phyloP scores from a whole-genome alignment of 768 basidiomycete genomes.

The Suillus brevipes region DNA sequence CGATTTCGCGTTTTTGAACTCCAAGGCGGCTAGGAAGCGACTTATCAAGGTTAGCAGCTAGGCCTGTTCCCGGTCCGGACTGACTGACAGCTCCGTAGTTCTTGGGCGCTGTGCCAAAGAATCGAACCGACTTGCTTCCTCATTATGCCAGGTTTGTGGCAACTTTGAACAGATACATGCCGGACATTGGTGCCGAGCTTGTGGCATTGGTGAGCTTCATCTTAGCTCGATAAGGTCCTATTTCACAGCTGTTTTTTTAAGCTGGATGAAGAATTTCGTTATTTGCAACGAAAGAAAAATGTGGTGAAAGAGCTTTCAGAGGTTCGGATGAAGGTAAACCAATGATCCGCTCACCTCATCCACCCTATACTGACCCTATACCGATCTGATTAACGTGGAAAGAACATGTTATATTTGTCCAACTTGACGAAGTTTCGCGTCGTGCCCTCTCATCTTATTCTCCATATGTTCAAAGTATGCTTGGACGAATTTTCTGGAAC shows the following conservation, averaged over 20 bases:
- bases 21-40: conserved; percentile 92
- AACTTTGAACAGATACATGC: conserved; percentile 89
- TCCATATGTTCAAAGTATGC: conserved; percentile 97
- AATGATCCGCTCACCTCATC: conserved; percentile 13
- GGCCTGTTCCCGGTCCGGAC: conserved; percentile 1
- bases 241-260: conserved; percentile 31
- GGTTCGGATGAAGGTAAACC: conserved; percentile 72
- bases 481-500: conserved; percentile 91
- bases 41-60: conserved; percentile 66
- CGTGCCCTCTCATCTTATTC: conserved; percentile 85
- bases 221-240: not conserved
- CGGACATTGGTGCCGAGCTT: conserved; percentile 84
- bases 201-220: conserved; percentile 66
- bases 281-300: conserved; percentile 91
- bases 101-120: conserved; percentile 81
- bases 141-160: conserved; percentile 92
- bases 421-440: conserved; percentile 96
- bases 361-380: too few relatives aligned
- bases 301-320: conserved; percentile 89
- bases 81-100: conserved; percentile 47
- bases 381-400: too few relatives aligned
- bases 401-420: conserved; percentile 89
- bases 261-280: conserved; percentile 97
- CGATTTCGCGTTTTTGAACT: conserved; percentile 95
- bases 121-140: conserved; percentile 85